Conservation (phyloP, 176 grass and related monocot species). For the Hordeum marinum region DNA sequence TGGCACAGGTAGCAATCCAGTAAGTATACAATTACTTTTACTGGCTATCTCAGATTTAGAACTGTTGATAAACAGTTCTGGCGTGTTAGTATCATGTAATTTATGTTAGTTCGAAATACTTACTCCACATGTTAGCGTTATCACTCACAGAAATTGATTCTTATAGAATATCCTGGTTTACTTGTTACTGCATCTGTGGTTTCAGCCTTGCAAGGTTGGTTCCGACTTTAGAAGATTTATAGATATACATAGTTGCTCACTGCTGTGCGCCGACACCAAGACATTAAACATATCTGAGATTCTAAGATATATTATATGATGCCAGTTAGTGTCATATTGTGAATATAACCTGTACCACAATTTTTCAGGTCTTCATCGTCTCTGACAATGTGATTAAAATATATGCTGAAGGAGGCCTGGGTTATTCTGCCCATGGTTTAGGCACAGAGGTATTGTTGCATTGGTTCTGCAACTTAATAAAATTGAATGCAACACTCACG, state of each 20-base stretch:
- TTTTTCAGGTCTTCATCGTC: constrained; percentile 81
- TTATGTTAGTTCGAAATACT: neutral
- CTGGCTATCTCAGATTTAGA: neutral
- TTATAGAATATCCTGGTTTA: neutral
- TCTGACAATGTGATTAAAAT: constrained; percentile 84
- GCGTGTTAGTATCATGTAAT: neutral
- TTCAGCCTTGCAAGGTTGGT: constrained; percentile 1
- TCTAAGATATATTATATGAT: neutral
- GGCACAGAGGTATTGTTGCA: constrained; percentile 76
- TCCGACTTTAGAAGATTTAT: neutral
- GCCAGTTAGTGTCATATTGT: neutral
- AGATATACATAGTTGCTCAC: constrained; percentile 7
- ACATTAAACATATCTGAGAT: constrained; percentile 2
- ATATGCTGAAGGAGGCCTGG: constrained; percentile 79
- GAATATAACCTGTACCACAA: constrained; percentile 21
- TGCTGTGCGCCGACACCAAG: neutral
- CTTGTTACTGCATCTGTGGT: constrained; percentile 16
- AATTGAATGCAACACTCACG: constrained; percentile 1
- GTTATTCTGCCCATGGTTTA: constrained; percentile 63
- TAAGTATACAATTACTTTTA: constrained; percentile 49
- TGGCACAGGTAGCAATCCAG: constrained; percentile 98
- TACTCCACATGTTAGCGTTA: neutral
- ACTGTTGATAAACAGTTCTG: neutral
- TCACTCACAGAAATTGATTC: constrained; percentile 4
- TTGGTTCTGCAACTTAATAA: constrained; percentile 9